Evolutionary conservation across 371 early-diverging fungal species (phyloP), one percentile per base, ranked within the genome.

Genomic region (Mucor racemosus): DNA sequence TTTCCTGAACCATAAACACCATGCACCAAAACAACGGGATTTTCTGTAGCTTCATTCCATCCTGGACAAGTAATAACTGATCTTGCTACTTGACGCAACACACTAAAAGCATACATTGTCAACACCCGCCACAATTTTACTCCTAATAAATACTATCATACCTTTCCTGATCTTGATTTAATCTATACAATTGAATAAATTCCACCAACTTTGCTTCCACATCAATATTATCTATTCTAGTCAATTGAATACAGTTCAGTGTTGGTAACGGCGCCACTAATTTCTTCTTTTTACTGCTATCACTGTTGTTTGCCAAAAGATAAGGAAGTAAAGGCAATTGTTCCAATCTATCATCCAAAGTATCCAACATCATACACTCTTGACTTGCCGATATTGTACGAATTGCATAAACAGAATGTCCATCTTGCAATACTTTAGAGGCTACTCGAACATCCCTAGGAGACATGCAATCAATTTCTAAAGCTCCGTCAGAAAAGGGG

Each of bases 1-100:
- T 93, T 93, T 31, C 93, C 92, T 0, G 93, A 89, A 7, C 93
- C 93, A 76, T 91, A 93, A 4, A 92, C 91, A 75, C 82, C 88
- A 70, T 88, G 90, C 0, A 83, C 86, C 1, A 90, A 58, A 0
- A 75, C 71, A n/a, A 85, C 64, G 0, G 86, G 81, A n/a, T 67
- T 33, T 19, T 55, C 66, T 0, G 76, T 58, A 5, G 75, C 61
- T 17, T 84, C 76, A 21, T 80, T 78, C 71, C 84, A 84, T 5
- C 82, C 76, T 13, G 86, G 86, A 0, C 75, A 67, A 14, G 74
- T 68, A 26, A 89, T 79, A 3, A 82, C 83, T 0, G 88, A 86
- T 63, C 76, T 70, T 7, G 89, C 88, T 31, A 88, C 84, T 21
- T 71, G 75, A 13, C 80, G 71, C 15, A 94, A 63, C 1, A 92